Conservation (phyloP, 139 green algal species). For the Pleodorina starrii region DNA sequence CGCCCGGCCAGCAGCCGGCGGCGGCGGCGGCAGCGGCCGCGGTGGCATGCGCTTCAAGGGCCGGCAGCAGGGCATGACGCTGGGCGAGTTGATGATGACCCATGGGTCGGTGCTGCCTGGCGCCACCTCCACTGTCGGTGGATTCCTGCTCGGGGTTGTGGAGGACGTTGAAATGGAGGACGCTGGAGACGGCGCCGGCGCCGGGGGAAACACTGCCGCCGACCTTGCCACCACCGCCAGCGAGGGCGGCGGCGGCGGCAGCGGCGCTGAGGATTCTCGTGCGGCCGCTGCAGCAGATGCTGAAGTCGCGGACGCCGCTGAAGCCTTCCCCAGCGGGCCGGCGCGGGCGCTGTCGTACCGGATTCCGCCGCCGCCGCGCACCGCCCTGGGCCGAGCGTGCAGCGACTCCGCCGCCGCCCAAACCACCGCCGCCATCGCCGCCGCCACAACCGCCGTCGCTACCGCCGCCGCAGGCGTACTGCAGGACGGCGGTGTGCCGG, state of each 20-base stretch:
- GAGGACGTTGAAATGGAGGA: neutral
- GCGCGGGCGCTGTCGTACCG: too few relatives aligned
- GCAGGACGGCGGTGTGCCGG: too few relatives aligned
- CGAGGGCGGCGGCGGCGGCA: neutral
- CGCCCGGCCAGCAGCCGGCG: neutral
- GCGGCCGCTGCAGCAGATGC: too few relatives aligned
- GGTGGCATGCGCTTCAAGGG: neutral
- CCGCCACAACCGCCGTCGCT: too few relatives aligned
- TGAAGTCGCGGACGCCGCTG: too few relatives aligned
- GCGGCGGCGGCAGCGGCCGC: neutral
- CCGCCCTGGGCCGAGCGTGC: too few relatives aligned
- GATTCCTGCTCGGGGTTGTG: neutral
- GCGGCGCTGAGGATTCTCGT: too few relatives aligned
- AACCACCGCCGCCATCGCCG: too few relatives aligned
- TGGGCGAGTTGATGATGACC: constrained; percentile 6
- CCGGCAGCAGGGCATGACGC: constrained; percentile 7
- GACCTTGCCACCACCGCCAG: neutral
- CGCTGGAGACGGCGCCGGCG: neutral
- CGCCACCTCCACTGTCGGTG: neutral
- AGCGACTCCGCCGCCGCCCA: too few relatives aligned
- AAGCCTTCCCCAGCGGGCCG: too few relatives aligned
- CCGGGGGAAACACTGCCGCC: neutral
- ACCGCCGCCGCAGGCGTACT: too few relatives aligned
- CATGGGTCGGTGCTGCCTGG: neutral
- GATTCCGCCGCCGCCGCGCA: too few relatives aligned